Base-by-base conservation (phyloP, 2,329 filamentous ascomycete species). In the Aspergillus awamori region DNA sequence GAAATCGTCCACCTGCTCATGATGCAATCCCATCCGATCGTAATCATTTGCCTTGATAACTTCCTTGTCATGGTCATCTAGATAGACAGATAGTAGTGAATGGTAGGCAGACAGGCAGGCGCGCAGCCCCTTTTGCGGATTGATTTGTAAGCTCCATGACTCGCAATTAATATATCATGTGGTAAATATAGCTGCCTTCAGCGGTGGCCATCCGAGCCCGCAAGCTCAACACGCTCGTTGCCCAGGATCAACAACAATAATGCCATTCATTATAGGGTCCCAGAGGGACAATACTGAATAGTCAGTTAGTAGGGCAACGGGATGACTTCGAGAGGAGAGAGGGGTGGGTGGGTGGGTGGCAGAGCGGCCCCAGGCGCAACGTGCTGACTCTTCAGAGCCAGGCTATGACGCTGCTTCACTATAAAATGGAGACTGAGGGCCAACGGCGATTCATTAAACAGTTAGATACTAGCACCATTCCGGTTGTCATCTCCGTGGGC, bases 401-500 rank as follows among this genome's bases (percentile, higher is more conserved):
- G 17, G 26, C 2, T 17, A 51, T 51, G 47, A 51, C 47, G 47
- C 24, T 30, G 47, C 15, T 30, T 28, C 30, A 51, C 47, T 51
- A 51, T 51, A 47, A 56, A 17, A 36, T 47, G 53, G 53, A 45
- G 39, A 47, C 39, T 17, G 36, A 36, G 10, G 10, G 26, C 24
- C 20, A 41, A 56, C 53, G 41, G 41, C 39, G 53, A 56, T 56
- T 56, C 41, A 56, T 48, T 55, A 41, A 49, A 45, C 45, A 17
- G 55, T 55, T 45, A 41, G 47, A 38, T 49, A 8, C 62, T 60
- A 62, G 38, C 57, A 62, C 62, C 43, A 20, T 51, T 60, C 57
- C 30, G 51, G 62, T 54, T 45, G 53, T 58, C 51, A 62, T 62
- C 60, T 62, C 62, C 62, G 62, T 59, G 41, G 52, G 4, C 49